Conservation (phyloP, 148 eudicot species). For the Amaranthus palmeri region DNA sequence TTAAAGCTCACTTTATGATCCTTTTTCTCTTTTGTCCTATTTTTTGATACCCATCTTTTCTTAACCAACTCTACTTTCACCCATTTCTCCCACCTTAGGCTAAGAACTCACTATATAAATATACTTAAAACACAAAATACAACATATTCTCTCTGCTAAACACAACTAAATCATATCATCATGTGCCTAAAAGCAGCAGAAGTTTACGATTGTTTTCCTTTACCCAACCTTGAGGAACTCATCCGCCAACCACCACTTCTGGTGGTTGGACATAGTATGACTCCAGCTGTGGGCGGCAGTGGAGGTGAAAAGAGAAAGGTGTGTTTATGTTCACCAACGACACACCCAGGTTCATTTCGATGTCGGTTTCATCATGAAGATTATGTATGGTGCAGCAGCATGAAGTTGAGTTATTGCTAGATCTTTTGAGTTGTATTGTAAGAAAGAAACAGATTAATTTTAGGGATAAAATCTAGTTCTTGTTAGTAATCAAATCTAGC, state of each 20-base stretch:
- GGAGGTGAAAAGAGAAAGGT: conserved; percentile 21
- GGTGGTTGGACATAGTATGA: conserved; percentile 1
- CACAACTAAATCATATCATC: not conserved
- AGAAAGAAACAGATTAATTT: not conserved
- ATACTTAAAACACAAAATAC: conserved; percentile 9
- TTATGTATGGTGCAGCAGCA: conserved; percentile 51
- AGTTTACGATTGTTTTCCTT: conserved; percentile 2
- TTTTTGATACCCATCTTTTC: conserved; percentile 22
- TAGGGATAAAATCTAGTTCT: no score
- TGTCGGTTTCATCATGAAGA: conserved; percentile 58
- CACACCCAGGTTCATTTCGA: conserved; percentile 65
- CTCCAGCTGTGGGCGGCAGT: not conserved
- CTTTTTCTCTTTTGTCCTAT: conserved; percentile 8
- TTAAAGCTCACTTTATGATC: conserved; percentile 5
- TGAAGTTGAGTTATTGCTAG: conserved; percentile 3
- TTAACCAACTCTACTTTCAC: conserved; percentile 17
- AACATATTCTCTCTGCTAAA: conserved; percentile 23
- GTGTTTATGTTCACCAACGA: conserved; percentile 78
- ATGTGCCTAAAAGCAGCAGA: conserved; percentile 26
- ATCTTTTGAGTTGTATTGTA: not conserved
- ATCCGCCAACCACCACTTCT: conserved; percentile 6
- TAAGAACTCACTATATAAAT: conserved; percentile 5
- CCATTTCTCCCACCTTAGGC: not conserved
- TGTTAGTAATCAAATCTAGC: no score
- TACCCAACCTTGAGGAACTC: conserved; percentile 16